A percentile compares a stretch with the other conserved stretches of the same genome.
phyloP scores from a whole-genome alignment of 495 filamentous ascomycete species.

The Tuber melanosporum region DNA sequence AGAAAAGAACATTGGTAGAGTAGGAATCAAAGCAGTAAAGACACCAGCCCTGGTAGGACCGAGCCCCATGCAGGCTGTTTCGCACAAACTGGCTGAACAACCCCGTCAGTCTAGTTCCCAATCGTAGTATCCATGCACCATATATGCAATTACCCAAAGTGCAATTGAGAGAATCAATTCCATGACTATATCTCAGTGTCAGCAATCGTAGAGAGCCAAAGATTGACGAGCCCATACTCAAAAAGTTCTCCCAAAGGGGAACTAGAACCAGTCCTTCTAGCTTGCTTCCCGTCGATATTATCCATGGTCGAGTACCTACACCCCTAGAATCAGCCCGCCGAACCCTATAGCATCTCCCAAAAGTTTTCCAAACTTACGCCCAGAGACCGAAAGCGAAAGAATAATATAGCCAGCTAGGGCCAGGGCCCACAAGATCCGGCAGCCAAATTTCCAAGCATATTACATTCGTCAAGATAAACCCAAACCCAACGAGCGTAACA shows the following conservation, averaged over 20 bases:
- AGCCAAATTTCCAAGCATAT: constrained; percentile 70
- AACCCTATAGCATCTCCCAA: neutral
- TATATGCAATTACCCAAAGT: constrained; percentile 51
- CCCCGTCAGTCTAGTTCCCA: constrained; percentile 2
- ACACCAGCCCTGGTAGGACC: constrained; percentile 74
- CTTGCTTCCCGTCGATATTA: constrained; percentile 98
- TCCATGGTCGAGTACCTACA: constrained; percentile 90
- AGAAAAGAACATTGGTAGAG: constrained; percentile 96
- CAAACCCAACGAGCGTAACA: constrained; percentile 92
- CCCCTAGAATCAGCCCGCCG: constrained; percentile 28
- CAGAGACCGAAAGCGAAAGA: constrained; percentile 90
- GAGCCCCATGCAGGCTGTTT: constrained; percentile 85
- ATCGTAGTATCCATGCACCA: neutral
- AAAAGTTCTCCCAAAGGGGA: constrained; percentile 93
- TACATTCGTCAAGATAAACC: constrained; percentile 85
- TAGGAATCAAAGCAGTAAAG: constrained; percentile 85
- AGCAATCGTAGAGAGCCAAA: constrained; percentile 30
- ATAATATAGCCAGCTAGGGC: constrained; percentile 85
- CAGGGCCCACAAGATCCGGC: constrained; percentile 90
- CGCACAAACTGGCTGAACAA: constrained; percentile 63
- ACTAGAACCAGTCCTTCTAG: constrained; percentile 86
- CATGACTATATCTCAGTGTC: constrained; percentile 56
- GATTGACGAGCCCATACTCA: constrained; percentile 54
- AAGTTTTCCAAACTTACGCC: constrained; percentile 54
- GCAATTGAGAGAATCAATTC: constrained; percentile 96